phyloP scores from a whole-genome alignment of 352 stramenopile genomes.

The Phytophthora brassicae region DNA sequence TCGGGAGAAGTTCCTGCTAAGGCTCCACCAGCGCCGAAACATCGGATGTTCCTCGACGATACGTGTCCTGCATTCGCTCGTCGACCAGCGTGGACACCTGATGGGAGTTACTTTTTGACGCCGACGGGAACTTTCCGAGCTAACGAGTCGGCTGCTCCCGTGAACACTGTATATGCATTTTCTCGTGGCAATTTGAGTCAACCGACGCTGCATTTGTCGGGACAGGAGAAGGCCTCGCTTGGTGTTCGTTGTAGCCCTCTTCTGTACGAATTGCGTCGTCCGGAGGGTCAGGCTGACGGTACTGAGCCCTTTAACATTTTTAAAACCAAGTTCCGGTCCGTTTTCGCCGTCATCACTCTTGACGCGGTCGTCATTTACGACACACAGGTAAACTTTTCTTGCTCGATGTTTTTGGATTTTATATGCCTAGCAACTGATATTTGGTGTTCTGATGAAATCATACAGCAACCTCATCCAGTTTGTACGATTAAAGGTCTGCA shows the following conservation, averaged over 20 bases:
- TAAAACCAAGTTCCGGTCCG: constrained; percentile 71
- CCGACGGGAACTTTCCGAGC: constrained; percentile 79
- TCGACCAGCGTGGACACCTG: constrained; percentile 90
- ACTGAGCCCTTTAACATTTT: constrained; percentile 63
- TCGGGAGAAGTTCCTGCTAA: constrained; percentile 12
- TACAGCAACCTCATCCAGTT: constrained; percentile 79
- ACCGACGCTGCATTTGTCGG: constrained; percentile 91
- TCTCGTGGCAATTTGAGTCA: constrained; percentile 90
- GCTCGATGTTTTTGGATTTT: not conserved
- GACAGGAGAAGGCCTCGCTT: constrained; percentile 92
- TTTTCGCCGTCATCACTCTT: constrained; percentile 95
- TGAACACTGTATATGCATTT: constrained; percentile 95
- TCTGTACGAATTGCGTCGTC: constrained; percentile 83
- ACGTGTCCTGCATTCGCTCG: constrained; percentile 95
- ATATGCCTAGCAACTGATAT: not conserved
- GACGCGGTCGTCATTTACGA: constrained; percentile 96
- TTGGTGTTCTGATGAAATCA: not conserved
- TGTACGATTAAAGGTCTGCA: constrained; percentile 91
- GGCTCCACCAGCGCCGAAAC: constrained; percentile 41
- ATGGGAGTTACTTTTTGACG: constrained; percentile 91
- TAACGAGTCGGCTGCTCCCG: constrained; percentile 35
- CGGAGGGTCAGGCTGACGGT: constrained; percentile 1
- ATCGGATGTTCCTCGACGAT: constrained; percentile 93
- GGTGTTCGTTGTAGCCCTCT: constrained; percentile 93
- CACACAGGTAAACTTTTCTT: constrained; percentile 76